A percentile compares a stretch with the other conserved stretches of the same genome.
Evolutionary conservation across 352 stramenopile species (phyloP).

Genomic region (Phytophthora sp.): DNA sequence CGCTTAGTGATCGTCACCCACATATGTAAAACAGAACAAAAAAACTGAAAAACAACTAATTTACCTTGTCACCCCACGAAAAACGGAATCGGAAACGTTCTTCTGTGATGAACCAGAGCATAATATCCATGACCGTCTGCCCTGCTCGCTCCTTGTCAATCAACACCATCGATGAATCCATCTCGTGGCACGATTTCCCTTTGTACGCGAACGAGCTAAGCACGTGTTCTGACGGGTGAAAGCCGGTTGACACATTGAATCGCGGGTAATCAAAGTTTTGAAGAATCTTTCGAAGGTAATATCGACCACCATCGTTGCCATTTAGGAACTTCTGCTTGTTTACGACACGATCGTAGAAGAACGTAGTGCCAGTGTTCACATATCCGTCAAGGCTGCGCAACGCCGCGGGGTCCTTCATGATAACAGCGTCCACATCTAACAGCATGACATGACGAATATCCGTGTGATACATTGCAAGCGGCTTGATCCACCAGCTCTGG

Average conservation of each 20-base stretch:
- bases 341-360: constrained; percentile 74
- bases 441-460: constrained; percentile 42
- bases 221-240: constrained; percentile 41
- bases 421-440: constrained; percentile 59
- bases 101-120: constrained; percentile 41
- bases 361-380: constrained; percentile 50
- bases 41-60: background rate
- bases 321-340: constrained; percentile 47
- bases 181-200: constrained; percentile 55
- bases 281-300: constrained; percentile 48
- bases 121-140: constrained; percentile 37
- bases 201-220: constrained; percentile 43
- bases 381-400: constrained; percentile 48
- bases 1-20: too few relatives aligned
- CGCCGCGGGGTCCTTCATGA: constrained; percentile 47
- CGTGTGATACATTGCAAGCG: constrained; percentile 49
- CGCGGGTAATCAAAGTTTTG: constrained; percentile 48
- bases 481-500: constrained; percentile 53
- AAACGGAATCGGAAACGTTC: constrained; percentile 39
- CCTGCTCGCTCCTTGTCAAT: constrained; percentile 46
- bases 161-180: constrained; percentile 70
- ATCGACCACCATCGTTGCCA: constrained; percentile 28
- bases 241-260: constrained; percentile 35
- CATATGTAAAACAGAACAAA: background rate
- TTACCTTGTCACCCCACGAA: constrained; percentile 43